Base-by-base conservation (phyloP, 768 basidiomycete species). In the Phlegmacium glaucopus region DNA sequence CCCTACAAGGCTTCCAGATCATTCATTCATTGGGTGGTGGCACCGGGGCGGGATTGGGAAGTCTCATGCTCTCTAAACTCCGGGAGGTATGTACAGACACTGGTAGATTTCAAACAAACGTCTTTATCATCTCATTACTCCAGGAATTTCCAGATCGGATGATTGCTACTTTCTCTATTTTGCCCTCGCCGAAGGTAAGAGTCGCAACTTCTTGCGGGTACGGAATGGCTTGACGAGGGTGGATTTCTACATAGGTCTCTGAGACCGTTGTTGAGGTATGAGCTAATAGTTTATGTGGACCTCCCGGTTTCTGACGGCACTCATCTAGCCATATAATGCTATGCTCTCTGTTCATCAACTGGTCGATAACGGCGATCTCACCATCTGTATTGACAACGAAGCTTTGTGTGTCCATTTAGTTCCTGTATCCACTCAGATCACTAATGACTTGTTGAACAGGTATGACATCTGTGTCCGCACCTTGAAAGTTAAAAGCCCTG, bases 1-100 rank as follows among this genome's bases (percentile, higher is more conserved):
- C 83, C 8, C 72, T 97, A 15, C 94, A 98, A 70, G 94, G 94
- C 1, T 92, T 94, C 61, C 92, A 94, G 57, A 65, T 94, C 39
- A 66, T 93, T 9, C 92, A 95, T 54, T 92, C 93, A 13, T 79
- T 98, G 13, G 93, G 93, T 29, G 93, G 93, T 50, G 93, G 93
- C 30, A 94, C 90, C 3, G 93, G 92, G 30, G 82, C 92, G 17
- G 93, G 93, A 13, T 66, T 94, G 35, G 92, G 92, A 32, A 85
- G 83, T 47, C 70, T 94, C 36, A 69, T 94, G 45, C 67, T 95
- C 29, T 82, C 83, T 30, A 94, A 94, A 61, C 68, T 94, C 49
- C 79, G 89, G 44, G 91, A 94, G 70, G 89, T 78, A 11, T 34
- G 32, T 34, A 11, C 11, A 6, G 15, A 48, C 22, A 22, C 22